Conservation (phyloP, 2,329 filamentous ascomycete genomes). For the Drechslera avenae region DNA sequence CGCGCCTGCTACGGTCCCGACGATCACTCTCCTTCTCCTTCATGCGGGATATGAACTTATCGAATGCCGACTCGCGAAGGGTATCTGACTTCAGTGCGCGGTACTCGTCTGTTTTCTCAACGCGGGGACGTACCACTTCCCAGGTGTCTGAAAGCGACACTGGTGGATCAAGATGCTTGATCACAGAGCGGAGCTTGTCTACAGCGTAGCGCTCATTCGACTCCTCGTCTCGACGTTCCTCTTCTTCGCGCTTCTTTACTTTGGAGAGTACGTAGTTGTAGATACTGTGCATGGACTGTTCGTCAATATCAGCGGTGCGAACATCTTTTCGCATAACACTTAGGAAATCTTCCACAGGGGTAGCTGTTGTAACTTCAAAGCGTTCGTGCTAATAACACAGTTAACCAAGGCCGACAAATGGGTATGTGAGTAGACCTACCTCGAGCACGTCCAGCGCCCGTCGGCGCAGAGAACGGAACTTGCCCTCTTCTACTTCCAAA, state of each 20-base stretch:
- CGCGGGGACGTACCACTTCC: conserved; percentile 80
- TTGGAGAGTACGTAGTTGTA: conserved; percentile 90
- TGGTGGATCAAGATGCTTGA: conserved; percentile 90
- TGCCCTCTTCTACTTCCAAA: conserved; percentile 89
- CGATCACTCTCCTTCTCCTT: conserved; percentile 81
- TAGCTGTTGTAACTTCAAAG: conserved; percentile 86
- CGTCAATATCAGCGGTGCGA: conserved; percentile 85
- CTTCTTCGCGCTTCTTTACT: conserved; percentile 78
- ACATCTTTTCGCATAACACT: conserved; percentile 81
- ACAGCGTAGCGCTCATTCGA: conserved; percentile 83
- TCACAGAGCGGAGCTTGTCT: conserved; percentile 80
- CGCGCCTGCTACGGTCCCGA: conserved; percentile 48
- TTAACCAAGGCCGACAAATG: conserved; percentile 10
- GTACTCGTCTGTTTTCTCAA: conserved; percentile 84
- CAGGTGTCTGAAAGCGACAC: conserved; percentile 79
- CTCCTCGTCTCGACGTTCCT: conserved; percentile 81
- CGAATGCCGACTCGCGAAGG: conserved; percentile 80
- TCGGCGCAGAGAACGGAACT: conserved; percentile 79
- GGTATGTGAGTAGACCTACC: conserved; percentile 60
- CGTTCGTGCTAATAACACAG: conserved; percentile 71
- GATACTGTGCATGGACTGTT: conserved; percentile 77
- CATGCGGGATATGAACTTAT: conserved; percentile 88
- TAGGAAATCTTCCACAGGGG: conserved; percentile 86
- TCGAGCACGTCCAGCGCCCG: conserved; percentile 87
- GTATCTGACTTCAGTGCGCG: conserved; percentile 82